phyloP scores from a whole-genome alignment of 176 grass and related monocot species.

The Leersia perrieri region DNA sequence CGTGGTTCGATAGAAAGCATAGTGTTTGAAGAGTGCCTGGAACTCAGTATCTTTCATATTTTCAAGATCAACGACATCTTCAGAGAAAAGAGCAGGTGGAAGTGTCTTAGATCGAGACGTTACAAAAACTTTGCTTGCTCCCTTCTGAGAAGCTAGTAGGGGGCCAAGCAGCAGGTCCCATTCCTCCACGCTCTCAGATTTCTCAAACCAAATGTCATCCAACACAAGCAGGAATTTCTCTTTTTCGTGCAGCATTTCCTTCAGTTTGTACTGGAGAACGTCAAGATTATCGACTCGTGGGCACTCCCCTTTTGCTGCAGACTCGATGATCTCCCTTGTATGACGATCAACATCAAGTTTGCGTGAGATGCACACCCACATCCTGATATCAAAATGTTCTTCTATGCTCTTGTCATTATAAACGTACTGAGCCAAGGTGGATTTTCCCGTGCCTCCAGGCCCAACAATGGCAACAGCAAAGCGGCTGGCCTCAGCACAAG shows the following conservation, averaged over 20 bases:
- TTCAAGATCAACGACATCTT: background rate
- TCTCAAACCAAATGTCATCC: constrained; percentile 14
- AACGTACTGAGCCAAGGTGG: constrained; percentile 16
- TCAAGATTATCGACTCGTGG: background rate
- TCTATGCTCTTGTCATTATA: background rate
- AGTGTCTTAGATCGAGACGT: background rate
- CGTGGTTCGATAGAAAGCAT: constrained; percentile 1
- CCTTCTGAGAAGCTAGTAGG: background rate
- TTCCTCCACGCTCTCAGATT: background rate
- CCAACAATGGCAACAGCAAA: background rate
- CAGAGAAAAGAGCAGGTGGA: background rate
- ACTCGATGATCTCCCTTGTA: constrained; percentile 1
- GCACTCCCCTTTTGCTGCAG: background rate
- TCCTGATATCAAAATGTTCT: background rate
- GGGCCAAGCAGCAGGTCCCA: background rate
- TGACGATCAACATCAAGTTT: background rate
- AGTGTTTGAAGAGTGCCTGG: constrained; percentile 5
- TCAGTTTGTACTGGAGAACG: background rate
- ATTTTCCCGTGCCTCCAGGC: constrained; percentile 2
- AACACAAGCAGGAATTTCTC: constrained; percentile 15
- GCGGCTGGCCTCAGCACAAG: background rate
- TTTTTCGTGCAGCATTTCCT: background rate
- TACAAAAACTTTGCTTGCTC: background rate
- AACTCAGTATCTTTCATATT: background rate
- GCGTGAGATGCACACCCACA: background rate